Conservation (phyloP, 805 yeast species). For the Saturnispora zaruensis region DNA sequence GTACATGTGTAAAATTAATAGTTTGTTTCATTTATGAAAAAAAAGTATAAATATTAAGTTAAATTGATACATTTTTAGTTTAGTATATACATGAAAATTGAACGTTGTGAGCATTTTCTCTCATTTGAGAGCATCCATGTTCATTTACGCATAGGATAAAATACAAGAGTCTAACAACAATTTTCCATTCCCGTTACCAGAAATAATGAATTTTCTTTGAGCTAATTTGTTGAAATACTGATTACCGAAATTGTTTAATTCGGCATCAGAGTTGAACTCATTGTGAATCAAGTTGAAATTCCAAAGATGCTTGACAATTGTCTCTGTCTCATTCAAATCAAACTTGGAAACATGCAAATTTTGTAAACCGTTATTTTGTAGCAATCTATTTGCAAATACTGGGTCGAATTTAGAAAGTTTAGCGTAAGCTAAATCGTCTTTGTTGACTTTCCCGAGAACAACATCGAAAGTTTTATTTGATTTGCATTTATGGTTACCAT, state of each 20-base stretch:
- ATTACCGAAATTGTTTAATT: slow-evolving; percentile 12
- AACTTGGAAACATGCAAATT: slow-evolving; percentile 36
- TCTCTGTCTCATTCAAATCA: slow-evolving; percentile 35
- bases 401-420: slow-evolving; percentile 42
- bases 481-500: slow-evolving; percentile 43
- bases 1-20: background rate
- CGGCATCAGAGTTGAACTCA: slow-evolving; percentile 28
- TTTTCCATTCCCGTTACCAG: slow-evolving; percentile 63
- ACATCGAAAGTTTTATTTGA: slow-evolving; percentile 55
- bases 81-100: background rate
- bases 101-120: background rate
- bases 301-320: slow-evolving; percentile 34
- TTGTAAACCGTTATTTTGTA: slow-evolving; percentile 22
- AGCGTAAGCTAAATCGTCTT: slow-evolving; percentile 66
- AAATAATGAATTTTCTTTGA: slow-evolving; percentile 42
- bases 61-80: background rate
- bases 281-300: slow-evolving; percentile 32
- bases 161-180: slow-evolving; percentile 37
- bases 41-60: background rate
- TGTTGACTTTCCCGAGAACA: slow-evolving; percentile 30
- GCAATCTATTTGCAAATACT: slow-evolving; percentile 42
- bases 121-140: background rate
- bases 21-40: background rate
- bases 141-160: slow-evolving; percentile 24
- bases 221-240: slow-evolving; percentile 29